Conservation (phyloP, 163 green algal species). For the Chlamydomonas reinhardtii region DNA sequence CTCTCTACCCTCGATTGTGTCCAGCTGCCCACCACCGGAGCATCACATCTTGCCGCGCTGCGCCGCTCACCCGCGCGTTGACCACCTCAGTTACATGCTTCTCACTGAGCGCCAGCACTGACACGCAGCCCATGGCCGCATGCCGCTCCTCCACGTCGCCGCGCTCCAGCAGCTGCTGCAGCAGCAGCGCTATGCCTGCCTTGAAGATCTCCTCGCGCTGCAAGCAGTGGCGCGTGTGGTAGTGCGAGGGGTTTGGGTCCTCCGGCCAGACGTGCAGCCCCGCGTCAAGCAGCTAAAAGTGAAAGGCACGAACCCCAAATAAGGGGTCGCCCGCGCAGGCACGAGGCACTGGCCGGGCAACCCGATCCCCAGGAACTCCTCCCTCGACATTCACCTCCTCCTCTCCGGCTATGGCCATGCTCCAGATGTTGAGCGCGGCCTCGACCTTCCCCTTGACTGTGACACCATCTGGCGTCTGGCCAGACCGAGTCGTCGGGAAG, state of each 20-base stretch:
- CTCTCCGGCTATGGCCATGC: conserved; percentile 26
- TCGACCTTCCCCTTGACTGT: conserved; percentile 10
- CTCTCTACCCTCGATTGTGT: too few relatives aligned
- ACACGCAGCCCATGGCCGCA: conserved; percentile 60
- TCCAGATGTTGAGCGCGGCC: conserved; percentile 41
- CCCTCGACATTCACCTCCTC: conserved; percentile 5
- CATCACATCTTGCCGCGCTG: too few relatives aligned
- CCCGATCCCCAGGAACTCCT: too few relatives aligned
- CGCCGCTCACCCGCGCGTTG: conserved; percentile 53
- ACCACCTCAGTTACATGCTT: conserved; percentile 60
- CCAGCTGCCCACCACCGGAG: background rate
- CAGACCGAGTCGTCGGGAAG: too few relatives aligned
- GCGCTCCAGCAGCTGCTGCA: conserved; percentile 57
- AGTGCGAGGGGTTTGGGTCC: background rate
- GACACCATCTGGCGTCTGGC: conserved; percentile 24
- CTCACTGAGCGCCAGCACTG: conserved; percentile 48
- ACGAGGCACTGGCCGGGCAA: too few relatives aligned
- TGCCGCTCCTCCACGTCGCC: conserved; percentile 51
- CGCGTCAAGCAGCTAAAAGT: too few relatives aligned
- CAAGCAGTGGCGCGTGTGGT: background rate
- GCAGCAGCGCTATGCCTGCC: conserved; percentile 12
- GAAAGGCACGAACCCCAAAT: too few relatives aligned
- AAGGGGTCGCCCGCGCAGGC: too few relatives aligned
- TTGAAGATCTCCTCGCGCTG: conserved; percentile 73
- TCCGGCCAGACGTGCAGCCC: too few relatives aligned